phyloP scores from a whole-genome alignment of 352 stramenopile species.

The Phytophthora tubulina region DNA sequence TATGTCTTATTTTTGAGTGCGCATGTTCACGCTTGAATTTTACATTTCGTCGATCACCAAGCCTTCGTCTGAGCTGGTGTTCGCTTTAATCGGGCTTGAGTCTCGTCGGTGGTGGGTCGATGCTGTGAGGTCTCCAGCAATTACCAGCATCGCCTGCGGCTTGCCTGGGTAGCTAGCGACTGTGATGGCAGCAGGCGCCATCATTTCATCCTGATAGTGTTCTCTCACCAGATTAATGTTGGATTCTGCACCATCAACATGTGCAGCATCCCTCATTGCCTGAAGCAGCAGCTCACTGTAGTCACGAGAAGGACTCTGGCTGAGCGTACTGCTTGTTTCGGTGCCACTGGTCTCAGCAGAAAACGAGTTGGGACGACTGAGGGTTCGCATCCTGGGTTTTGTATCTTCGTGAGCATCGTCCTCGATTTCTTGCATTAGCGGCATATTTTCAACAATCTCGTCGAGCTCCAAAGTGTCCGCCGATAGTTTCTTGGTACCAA shows the following conservation, averaged over 20 bases:
- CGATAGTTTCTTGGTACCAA: constrained; percentile 68
- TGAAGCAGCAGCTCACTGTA: constrained; percentile 23
- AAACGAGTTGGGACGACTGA: constrained; percentile 37
- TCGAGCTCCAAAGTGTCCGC: constrained; percentile 57
- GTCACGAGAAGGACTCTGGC: constrained; percentile 21
- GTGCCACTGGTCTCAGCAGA: constrained; percentile 25
- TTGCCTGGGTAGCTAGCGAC: constrained; percentile 37
- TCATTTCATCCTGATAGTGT: constrained; percentile 25
- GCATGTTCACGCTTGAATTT: constrained; percentile 26
- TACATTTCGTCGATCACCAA: constrained; percentile 24
- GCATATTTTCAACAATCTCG: constrained; percentile 59
- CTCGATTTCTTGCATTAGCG: constrained; percentile 55
- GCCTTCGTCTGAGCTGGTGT: constrained; percentile 5
- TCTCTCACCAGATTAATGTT: background rate
- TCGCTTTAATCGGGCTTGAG: constrained; percentile 24
- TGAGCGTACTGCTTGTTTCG: constrained; percentile 38
- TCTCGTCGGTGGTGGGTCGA: constrained; percentile 32
- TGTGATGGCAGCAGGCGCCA: constrained; percentile 26
- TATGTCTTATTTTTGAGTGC: constrained; percentile 25
- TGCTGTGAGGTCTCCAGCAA: constrained; percentile 8
- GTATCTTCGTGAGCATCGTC: constrained; percentile 34
- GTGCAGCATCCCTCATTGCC: constrained; percentile 15
- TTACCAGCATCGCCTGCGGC: constrained; percentile 34
- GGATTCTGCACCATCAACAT: background rate
- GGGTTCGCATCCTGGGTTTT: constrained; percentile 25